Percentiles rank a stretch among this genome's conserved stretches.
Evolutionary conservation across 2,329 filamentous ascomycete genomes (phyloP).

Genomic region (Aspergillus nomiae): DNA sequence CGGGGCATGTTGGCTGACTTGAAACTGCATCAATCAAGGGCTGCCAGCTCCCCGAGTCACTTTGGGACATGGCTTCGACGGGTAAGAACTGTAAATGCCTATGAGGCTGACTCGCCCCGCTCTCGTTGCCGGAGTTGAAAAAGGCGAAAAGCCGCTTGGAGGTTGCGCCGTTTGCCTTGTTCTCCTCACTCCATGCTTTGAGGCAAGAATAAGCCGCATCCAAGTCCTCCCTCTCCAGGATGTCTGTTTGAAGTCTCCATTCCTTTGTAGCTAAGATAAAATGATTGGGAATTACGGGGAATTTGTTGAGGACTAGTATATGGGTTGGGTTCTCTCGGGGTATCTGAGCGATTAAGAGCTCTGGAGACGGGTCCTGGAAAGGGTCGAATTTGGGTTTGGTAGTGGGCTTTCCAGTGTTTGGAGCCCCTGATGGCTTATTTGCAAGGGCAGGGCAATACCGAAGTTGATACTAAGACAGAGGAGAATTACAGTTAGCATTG

Average conservation of each 20-base stretch:
- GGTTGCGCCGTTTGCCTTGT: slow-evolving; percentile 2
- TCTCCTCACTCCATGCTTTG: slow-evolving; percentile 38
- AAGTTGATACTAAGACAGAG: slow-evolving; percentile 44
- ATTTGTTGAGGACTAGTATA: slow-evolving; percentile 51
- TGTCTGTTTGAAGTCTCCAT: slow-evolving; percentile 46
- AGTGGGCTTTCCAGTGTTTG: slow-evolving; percentile 23
- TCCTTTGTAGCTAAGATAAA: slow-evolving; percentile 52
- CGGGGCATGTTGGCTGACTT: slow-evolving; percentile 13
- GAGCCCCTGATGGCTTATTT: slow-evolving; percentile 40
- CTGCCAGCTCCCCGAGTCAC: slow-evolving; percentile 43
- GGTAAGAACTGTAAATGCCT: slow-evolving; percentile 52
- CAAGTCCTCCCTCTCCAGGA: slow-evolving; percentile 47
- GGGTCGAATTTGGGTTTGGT: slow-evolving; percentile 42
- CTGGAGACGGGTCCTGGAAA: slow-evolving; percentile 46
- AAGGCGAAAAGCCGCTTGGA: slow-evolving; percentile 47
- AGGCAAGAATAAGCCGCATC: slow-evolving; percentile 45
- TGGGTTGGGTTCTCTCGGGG: slow-evolving; percentile 39
- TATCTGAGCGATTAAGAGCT: slow-evolving; percentile 45
- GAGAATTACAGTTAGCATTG: neutral
- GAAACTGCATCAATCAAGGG: slow-evolving; percentile 49
- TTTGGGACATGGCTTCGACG: slow-evolving; percentile 46
- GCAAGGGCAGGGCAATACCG: slow-evolving; percentile 52
- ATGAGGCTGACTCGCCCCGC: slow-evolving; percentile 52
- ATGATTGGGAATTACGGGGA: slow-evolving; percentile 51
- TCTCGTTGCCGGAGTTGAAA: slow-evolving; percentile 53